Base-by-base conservation (phyloP, 176 grass and related monocot species). In the Avena eriantha region DNA sequence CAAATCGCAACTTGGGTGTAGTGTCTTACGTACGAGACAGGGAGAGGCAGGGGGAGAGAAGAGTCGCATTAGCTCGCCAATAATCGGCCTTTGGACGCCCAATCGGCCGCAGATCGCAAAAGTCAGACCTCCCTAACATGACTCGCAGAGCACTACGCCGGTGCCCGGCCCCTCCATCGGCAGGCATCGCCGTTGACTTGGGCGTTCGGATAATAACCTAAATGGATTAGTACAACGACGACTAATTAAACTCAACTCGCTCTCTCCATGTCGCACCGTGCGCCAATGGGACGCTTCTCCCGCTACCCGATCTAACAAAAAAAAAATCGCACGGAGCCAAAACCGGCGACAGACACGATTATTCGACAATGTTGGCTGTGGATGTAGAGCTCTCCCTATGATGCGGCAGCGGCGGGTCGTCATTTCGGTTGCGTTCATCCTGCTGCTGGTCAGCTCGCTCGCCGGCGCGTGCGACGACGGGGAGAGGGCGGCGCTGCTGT, bases 401-500 rank as follows among this genome's bases (percentile, higher is more conserved):
- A 90, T 77, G 78, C 77, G 68, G 47, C 47, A 21, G 55, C 35
- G 19, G 8, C 4, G 4, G 4, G 23, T n/a, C 67, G 36, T 74
- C 80, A 24, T 90, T 77, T 57, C 66, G 22, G 35, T 63, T 8
- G 8, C 61, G n/a, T 4, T 60, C 34, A 0, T 72, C 11, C 5
- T 75, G 3, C 0, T 75, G 13, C 0, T 51, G 23, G 73, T 8
- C 3, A 29, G 23, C 7, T 4, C 73, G 23, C 23, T 11, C 75
- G 80, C 80, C 47, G 66, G 13, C 39, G 83, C 90, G 29, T 92
- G 87, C 83, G 33, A 41, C 11, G 48, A 56, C 58, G 29, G n/a
- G 79, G 90, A 92, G 72, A 86, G 83, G 87, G 48, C 51, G 19
- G 87, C 66, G 10, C 18, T 92, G 60, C 87, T 79, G 56, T 69